Percentiles rank a stretch among this genome's conserved stretches.
phyloP scores from a whole-genome alignment of 1,284 basidiomycete species.

The Ceratobasidium sp. region DNA sequence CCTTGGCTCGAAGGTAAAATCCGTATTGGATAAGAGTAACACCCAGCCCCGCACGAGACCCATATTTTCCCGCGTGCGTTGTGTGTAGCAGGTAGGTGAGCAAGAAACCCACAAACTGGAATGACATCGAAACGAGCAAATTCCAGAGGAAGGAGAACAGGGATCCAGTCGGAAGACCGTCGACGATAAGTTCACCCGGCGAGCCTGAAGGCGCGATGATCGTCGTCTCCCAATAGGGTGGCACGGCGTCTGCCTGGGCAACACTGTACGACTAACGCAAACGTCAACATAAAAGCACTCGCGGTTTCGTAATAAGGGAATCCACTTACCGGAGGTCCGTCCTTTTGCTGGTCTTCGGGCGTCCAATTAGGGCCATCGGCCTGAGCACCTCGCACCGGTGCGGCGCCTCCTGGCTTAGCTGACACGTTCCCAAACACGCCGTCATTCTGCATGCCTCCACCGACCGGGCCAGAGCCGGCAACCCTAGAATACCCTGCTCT shows the following conservation, averaged over 20 bases:
- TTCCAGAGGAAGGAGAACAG: conserved; percentile 81
- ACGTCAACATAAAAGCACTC: conserved; percentile 32
- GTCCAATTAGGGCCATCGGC: conserved; percentile 66
- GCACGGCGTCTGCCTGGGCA: conserved; percentile 90
- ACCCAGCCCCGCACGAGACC: conserved; percentile 92
- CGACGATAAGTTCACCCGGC: conserved; percentile 69
- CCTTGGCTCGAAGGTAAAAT: conserved; percentile 72
- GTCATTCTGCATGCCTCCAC: conserved; percentile 86
- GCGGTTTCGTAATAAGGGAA: background rate
- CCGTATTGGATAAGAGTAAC: conserved; percentile 94
- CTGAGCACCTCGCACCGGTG: conserved; percentile 60
- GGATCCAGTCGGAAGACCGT: conserved; percentile 71
- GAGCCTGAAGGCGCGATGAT: conserved; percentile 68
- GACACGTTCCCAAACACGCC: conserved; percentile 96
- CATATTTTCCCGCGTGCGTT: conserved; percentile 94
- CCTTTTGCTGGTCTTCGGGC: conserved; percentile 82
- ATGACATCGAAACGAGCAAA: conserved; percentile 89
- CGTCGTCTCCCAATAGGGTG: conserved; percentile 97
- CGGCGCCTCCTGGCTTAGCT: conserved; percentile 73
- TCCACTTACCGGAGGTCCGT: conserved; percentile 79
- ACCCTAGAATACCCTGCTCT: conserved; percentile 51
- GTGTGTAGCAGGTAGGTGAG: conserved; percentile 92
- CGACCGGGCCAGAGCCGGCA: conserved; percentile 52
- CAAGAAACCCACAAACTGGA: conserved; percentile 96
- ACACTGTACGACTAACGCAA: conserved; percentile 79